Evolutionary conservation across 2,329 filamentous ascomycete genomes (phyloP).

Genomic region (Aspergillus viridinutans): DNA sequence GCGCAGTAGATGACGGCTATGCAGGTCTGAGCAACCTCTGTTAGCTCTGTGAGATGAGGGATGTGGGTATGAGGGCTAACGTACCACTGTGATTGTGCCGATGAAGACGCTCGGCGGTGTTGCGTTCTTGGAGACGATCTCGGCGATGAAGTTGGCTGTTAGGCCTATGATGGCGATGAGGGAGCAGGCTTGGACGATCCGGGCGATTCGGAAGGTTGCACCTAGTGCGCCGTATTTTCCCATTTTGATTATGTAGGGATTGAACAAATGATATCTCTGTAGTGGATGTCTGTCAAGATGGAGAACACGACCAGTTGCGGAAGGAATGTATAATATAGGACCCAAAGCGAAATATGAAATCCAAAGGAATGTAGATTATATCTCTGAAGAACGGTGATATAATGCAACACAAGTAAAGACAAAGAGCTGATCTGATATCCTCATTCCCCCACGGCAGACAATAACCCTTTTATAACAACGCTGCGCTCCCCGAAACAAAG

Average conservation of each 20-base stretch:
- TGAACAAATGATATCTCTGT: neutral
- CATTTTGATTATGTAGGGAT: slow-evolving; percentile 14
- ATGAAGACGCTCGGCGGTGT: slow-evolving; percentile 69
- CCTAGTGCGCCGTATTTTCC: slow-evolving; percentile 64
- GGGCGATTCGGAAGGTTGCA: slow-evolving; percentile 70
- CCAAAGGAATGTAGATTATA: neutral
- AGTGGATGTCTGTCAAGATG: neutral
- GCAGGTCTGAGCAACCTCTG: slow-evolving; percentile 56
- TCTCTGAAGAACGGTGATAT: neutral
- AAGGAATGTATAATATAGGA: neutral
- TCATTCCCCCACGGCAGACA: neutral
- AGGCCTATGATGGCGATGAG: slow-evolving; percentile 77
- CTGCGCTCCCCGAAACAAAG: neutral
- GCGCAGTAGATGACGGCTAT: slow-evolving; percentile 74
- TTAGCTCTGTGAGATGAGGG: slow-evolving; percentile 14
- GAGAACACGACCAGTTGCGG: neutral
- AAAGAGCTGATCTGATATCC: neutral
- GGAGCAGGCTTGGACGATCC: slow-evolving; percentile 65
- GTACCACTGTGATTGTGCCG: slow-evolving; percentile 73
- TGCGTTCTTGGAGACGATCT: slow-evolving; percentile 64
- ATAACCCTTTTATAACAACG: neutral
- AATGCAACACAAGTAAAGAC: neutral
- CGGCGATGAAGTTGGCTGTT: slow-evolving; percentile 73
- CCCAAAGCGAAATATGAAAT: neutral
- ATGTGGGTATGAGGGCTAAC: slow-evolving; percentile 33